Conservation (phyloP, 441 rosid species). For the Populus hybrid region DNA sequence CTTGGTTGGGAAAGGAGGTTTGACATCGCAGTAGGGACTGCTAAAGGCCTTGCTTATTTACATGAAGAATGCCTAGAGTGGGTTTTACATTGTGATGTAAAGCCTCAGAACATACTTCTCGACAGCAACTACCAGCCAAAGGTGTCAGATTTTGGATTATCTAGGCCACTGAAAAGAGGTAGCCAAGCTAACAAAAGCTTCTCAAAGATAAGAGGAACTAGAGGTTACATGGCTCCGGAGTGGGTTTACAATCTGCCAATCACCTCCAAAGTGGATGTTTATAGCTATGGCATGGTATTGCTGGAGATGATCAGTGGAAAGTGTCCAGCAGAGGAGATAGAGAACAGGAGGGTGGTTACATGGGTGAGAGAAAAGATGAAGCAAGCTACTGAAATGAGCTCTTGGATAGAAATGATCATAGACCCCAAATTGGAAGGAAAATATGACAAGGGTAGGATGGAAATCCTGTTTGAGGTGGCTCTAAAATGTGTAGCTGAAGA, state of each 20-base stretch:
- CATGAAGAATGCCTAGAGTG: slow-evolving; percentile 44
- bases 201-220: slow-evolving; percentile 41
- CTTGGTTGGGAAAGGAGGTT: slow-evolving; percentile 26
- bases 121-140: slow-evolving; percentile 27
- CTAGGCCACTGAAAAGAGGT: slow-evolving; percentile 26
- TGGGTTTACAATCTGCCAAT: slow-evolving; percentile 41
- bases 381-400: neutral
- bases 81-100: slow-evolving; percentile 43
- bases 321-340: neutral
- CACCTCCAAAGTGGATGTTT: slow-evolving; percentile 42
- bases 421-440: slow-evolving; percentile 16
- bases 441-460: slow-evolving; percentile 6
- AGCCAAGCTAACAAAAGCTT: neutral
- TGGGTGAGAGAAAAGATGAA: slow-evolving; percentile 21
- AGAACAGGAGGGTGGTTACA: slow-evolving; percentile 4
- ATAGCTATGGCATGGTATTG: slow-evolving; percentile 38
- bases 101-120: slow-evolving; percentile 45
- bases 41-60: slow-evolving; percentile 32
- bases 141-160: slow-evolving; percentile 43
- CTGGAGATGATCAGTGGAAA: slow-evolving; percentile 33
- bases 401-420: slow-evolving; percentile 17
- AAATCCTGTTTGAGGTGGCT: slow-evolving; percentile 19
- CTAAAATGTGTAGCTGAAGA: slow-evolving; percentile 31
- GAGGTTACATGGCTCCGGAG: slow-evolving; percentile 46
- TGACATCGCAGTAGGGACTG: slow-evolving; percentile 30